Base-by-base conservation (phyloP, 2,329 filamentous ascomycete species). In the Penicillium sp. region DNA sequence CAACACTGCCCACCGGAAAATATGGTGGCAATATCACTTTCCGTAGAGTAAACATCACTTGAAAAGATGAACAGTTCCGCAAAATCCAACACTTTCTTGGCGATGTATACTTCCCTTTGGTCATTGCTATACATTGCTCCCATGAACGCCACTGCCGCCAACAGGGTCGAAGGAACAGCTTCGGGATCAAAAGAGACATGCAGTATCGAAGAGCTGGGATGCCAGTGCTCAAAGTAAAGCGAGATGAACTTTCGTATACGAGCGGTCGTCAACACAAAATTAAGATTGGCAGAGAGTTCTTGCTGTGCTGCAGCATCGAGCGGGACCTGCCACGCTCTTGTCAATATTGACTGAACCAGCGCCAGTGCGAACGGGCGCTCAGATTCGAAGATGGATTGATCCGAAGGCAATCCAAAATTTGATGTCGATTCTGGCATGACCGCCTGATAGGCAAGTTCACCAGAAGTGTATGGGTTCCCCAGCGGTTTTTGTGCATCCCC, bases 211-310 rank as follows among this genome's bases (percentile, higher is more conserved):
- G 72, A 76, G 50, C 75, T 77, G 3, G 71, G 71, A 32, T 80
- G 76, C 72, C 77, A 79, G 53, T 72, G 73, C 36, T 72, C 71
- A 52, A 79, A 79, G 50, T 77, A 80, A 3, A 77, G 62, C 1
- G 64, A 61, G 4, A 76, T 60, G 50, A 75, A 77, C 53, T 73
- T 77, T 13, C 69, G 68, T 31, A 78, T 76, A 24, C 71, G 72
- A 0, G 68, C 67, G 1, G 74, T 73, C 1, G 71, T 76, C 31
- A 78, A 65, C 9, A 79, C 57, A 42, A 70, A 76, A 27, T 71
- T 71, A 4, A 77, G 61, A 36, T 72, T 69, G 9, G 68, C 61
- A 5, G 72, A 72, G 13, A 79, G 62, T 45, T 75, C 72, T 22
- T 73, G 69, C 29, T 77, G 72, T 3, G 70, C 59, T 29, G 74